Percentiles rank a stretch among this genome's conserved stretches.
Conservation (phyloP, 1,284 basidiomycete genomes). For the Ustilago nuda region DNA sequence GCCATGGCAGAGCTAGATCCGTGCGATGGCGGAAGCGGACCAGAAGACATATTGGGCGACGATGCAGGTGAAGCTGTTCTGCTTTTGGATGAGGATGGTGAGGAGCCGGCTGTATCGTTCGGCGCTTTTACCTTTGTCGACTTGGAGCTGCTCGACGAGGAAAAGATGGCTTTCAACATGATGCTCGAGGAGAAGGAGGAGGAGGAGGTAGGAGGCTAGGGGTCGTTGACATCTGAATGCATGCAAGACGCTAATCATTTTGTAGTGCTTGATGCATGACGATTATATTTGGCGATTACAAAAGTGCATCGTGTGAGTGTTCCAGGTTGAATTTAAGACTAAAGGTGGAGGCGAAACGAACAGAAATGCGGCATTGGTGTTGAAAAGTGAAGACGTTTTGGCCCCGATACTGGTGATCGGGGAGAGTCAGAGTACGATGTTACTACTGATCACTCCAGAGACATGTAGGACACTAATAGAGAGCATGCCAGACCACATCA, state of each 20-base stretch:
- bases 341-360: constrained; percentile 1
- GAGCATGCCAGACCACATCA: no score
- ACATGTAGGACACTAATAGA: no score
- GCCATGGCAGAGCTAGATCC: constrained; percentile 36
- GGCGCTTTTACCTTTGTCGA: constrained; percentile 8
- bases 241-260: constrained; percentile 12
- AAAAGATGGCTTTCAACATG: constrained; percentile 47
- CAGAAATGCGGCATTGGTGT: background rate
- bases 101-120: background rate
- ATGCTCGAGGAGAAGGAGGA: background rate
- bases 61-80: constrained; percentile 14
- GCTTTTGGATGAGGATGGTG: constrained; percentile 17
- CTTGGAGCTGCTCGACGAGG: constrained; percentile 27
- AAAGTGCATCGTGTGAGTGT: background rate
- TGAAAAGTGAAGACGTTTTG: background rate
- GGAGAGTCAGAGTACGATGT: no score
- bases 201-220: constrained; percentile 4
- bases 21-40: constrained; percentile 19
- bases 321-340: background rate
- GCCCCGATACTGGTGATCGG: no score
- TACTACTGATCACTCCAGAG: no score
- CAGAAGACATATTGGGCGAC: constrained; percentile 19
- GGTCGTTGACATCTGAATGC: constrained; percentile 6
- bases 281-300: background rate
- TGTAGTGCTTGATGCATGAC: background rate